These are phyloP conservation scores for Vitis riparia DNA, from an alignment of 164 flowering plant species.

Conservation along the genomic window DNA sequence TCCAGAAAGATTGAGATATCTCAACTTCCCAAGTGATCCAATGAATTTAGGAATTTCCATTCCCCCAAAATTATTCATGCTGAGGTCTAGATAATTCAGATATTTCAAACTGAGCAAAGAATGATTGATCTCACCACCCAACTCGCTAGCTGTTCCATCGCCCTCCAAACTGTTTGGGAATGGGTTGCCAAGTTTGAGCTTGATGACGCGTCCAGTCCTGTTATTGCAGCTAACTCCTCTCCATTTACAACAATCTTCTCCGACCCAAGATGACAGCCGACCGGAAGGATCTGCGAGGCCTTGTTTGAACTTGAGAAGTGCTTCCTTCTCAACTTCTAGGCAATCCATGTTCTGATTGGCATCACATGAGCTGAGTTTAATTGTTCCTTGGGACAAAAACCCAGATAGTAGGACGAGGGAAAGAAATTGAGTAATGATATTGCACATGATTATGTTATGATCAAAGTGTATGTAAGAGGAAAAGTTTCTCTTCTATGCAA, in stretches of 20 bases:
- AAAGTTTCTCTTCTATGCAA: constrained; percentile 9
- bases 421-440: too few relatives aligned
- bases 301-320: constrained; percentile 26
- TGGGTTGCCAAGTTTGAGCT: constrained; percentile 14
- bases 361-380: too few relatives aligned
- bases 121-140: constrained; percentile 21
- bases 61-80: constrained; percentile 25
- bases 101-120: constrained; percentile 18
- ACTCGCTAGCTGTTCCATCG: not conserved
- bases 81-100: constrained; percentile 21
- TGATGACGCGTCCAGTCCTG: constrained; percentile 16
- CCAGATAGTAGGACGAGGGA: too few relatives aligned
- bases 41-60: constrained; percentile 23
- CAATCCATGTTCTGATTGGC: not conserved
- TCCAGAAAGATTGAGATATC: constrained; percentile 26
- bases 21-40: constrained; percentile 17
- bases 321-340: constrained; percentile 14
- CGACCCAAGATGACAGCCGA: constrained; percentile 28
- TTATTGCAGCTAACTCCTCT: constrained; percentile 23
- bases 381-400: too few relatives aligned
- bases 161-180: not conserved
- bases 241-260: constrained; percentile 33
- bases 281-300: constrained; percentile 19
- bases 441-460: too few relatives aligned
- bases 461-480: too few relatives aligned